phyloP scores from a whole-genome alignment of 2,329 filamentous ascomycete species.

The Neonectria faginata region DNA sequence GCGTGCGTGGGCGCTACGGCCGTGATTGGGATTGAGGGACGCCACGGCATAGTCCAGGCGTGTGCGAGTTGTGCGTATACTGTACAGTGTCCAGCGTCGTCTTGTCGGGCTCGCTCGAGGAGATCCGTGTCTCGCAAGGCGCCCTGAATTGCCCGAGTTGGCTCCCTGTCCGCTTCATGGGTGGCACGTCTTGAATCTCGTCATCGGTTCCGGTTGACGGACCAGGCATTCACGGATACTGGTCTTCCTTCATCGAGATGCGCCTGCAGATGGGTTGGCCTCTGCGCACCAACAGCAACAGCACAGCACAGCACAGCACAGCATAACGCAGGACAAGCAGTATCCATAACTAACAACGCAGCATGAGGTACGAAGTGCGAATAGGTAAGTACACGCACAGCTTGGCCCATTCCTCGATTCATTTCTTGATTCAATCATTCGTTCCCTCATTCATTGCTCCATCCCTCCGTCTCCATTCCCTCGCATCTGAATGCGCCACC shows the following conservation, averaged over 20 bases:
- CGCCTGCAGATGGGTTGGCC: constrained; percentile 11
- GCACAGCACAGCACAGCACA: constrained; percentile 19
- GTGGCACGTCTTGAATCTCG: constrained; percentile 21
- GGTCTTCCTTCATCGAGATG: constrained; percentile 2
- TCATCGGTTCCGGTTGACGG: constrained; percentile 16
- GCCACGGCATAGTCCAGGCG: constrained; percentile 7
- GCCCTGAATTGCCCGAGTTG: background rate
- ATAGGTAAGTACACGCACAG: background rate
- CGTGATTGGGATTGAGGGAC: constrained; percentile 13
- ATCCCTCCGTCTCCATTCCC: background rate
- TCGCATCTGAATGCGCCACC: background rate
- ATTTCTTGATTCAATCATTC: no score
- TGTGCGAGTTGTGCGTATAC: background rate
- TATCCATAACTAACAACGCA: background rate
- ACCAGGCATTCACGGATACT: background rate
- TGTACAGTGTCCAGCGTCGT: background rate
- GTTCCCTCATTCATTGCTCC: background rate
- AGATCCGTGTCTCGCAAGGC: constrained; percentile 5
- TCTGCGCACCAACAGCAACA: constrained; percentile 13
- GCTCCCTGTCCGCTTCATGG: background rate
- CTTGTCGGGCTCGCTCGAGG: background rate
- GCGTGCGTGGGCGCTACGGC: constrained; percentile 9
- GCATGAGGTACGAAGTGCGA: background rate
- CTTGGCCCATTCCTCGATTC: background rate
- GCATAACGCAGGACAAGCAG: constrained; percentile 5